Evolutionary conservation across 148 eudicot species (phyloP).

Genomic region (Rhododendron griersonianum): DNA sequence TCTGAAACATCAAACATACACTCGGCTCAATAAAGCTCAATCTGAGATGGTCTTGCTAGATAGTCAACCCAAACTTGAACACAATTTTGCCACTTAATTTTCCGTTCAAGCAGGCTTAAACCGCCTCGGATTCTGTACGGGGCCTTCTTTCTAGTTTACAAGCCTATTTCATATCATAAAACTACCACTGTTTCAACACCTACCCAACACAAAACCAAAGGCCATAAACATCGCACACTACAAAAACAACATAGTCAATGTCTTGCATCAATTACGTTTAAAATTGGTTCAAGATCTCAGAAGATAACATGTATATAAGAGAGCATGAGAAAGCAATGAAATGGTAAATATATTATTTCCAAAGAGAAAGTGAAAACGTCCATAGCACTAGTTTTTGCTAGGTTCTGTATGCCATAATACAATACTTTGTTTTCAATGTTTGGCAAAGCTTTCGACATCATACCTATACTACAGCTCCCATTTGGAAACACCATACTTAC

Average conservation of each 20-base stretch:
- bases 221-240: not conserved
- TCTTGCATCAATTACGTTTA: not conserved
- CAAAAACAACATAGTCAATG: not conserved
- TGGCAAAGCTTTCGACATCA: conserved; percentile 29
- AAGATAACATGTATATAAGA: not conserved
- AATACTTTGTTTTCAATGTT: conserved; percentile 4
- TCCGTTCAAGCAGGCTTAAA: not conserved
- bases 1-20: no score
- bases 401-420: conserved; percentile 23
- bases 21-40: no score
- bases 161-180: not conserved
- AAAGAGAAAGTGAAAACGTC: conserved; percentile 17
- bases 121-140: not conserved
- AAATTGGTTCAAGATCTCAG: not conserved
- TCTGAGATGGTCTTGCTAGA: no score
- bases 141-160: not conserved
- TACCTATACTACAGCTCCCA: conserved; percentile 16
- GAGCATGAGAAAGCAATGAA: not conserved
- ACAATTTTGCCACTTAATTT: not conserved
- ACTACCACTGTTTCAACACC: not conserved
- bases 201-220: not conserved
- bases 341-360: conserved; percentile 34
- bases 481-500: not conserved
- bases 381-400: conserved; percentile 10
- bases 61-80: not conserved